These are phyloP conservation scores for Fusarium graminum DNA, from an alignment of 2,329 filamentous ascomycete genomes.

Conservation along the genomic window DNA sequence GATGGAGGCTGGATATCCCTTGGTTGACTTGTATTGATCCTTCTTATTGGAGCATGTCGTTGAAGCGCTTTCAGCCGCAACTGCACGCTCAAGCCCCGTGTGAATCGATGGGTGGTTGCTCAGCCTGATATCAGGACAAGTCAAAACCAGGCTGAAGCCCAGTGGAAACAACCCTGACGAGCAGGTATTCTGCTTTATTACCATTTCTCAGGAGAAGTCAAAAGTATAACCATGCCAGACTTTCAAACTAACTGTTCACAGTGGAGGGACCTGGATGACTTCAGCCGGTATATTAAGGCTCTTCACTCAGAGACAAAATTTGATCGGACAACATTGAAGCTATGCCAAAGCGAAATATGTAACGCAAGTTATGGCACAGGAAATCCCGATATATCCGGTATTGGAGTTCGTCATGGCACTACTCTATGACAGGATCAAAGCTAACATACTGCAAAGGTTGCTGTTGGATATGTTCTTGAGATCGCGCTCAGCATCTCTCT, in stretches of 20 bases:
- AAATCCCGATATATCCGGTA: conserved; percentile 45
- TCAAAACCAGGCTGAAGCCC: background rate
- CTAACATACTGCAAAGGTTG: conserved; percentile 26
- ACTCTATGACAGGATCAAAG: background rate
- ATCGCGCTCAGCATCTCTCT: conserved; percentile 13
- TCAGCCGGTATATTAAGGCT: conserved; percentile 14
- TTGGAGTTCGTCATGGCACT: conserved; percentile 32
- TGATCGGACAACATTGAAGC: conserved; percentile 4
- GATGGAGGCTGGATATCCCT: background rate
- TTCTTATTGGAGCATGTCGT: background rate
- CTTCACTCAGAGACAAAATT: conserved; percentile 18
- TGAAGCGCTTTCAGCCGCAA: conserved; percentile 4
- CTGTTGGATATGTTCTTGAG: conserved; percentile 28
- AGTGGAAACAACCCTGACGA: no score
- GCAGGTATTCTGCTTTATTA: background rate
- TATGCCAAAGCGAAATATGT: conserved; percentile 34
- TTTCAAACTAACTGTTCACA: conserved; percentile 6
- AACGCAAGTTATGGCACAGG: conserved; percentile 35
- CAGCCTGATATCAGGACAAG: background rate
- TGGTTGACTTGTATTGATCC: background rate
- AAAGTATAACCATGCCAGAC: conserved; percentile 1
- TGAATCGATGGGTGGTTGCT: background rate
- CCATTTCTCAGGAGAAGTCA: background rate
- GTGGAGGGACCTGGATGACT: conserved; percentile 25
- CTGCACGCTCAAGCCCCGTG: background rate